Evolutionary conservation across 352 stramenopile genomes (phyloP).

Genomic region (Aphanomyces invadans): DNA sequence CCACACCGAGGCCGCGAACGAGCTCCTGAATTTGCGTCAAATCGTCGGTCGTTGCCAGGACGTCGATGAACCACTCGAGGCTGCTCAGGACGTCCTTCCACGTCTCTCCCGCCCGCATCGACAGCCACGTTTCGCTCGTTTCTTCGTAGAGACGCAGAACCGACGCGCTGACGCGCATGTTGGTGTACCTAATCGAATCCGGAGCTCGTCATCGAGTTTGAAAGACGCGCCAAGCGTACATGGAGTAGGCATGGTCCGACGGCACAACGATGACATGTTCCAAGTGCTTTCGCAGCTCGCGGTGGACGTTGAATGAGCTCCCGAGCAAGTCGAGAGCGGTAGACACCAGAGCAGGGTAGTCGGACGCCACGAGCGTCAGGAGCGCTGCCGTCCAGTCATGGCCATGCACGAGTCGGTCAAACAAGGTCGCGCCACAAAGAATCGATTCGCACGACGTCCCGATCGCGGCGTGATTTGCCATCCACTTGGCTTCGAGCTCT

Average conservation of each 20-base stretch:
- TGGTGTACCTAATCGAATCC: not conserved
- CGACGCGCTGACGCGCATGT: not conserved
- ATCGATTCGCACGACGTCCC: not conserved
- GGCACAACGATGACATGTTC: slow-evolving; percentile 1
- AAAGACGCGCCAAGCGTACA: not conserved
- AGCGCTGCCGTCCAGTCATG: not conserved
- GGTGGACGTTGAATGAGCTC: not conserved
- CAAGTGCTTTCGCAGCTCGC: slow-evolving; percentile 2
- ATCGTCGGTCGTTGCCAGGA: not conserved
- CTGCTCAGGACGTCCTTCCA: not conserved
- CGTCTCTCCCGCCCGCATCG: not conserved
- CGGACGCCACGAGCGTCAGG: not conserved
- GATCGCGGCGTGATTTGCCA: not conserved
- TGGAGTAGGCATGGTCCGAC: not conserved
- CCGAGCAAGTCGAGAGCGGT: slow-evolving; percentile 1
- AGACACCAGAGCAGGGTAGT: not conserved
- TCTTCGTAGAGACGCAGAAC: slow-evolving; percentile 9
- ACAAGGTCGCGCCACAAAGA: not conserved
- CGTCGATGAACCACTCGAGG: not conserved
- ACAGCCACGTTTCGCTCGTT: slow-evolving; percentile 13
- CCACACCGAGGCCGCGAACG: not conserved
- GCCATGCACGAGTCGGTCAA: not conserved
- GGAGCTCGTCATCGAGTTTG: not conserved
- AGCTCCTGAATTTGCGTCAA: not conserved
- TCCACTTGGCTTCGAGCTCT: not conserved